Base-by-base conservation (phyloP, 2,329 filamentous ascomycete genomes). In the Curvularia lunata region DNA sequence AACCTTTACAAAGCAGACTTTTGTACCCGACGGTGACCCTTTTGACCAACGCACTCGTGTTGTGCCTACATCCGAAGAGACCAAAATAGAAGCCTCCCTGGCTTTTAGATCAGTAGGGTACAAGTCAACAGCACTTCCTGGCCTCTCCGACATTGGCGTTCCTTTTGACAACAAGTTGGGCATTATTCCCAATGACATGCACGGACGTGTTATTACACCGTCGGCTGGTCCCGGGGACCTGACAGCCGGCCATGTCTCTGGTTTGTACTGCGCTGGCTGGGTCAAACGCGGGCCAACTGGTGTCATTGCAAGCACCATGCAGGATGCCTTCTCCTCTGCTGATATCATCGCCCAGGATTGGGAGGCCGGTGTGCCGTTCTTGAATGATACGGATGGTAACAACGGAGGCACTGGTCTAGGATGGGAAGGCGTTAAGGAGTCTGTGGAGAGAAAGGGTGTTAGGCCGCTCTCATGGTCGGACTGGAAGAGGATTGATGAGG, bases 21-120 rank as follows among this genome's bases (percentile, higher is more conserved):
- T 76, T 53, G 58, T 61, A 1, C 63, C 72, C 7, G 68, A 68
- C 16, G 53, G 70, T 7, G 79, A 81, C 37, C 79, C 80, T 1
- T 82, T 85, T 10, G 75, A 83, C 46, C 67, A 83, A 72, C 57
- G 86, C 83, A 78, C 84, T 82, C 72, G 74, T 34, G 79, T 84
- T 8, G 77, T 81, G 2, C 73, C 73, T 2, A 79, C 83, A 19
- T 55, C 66, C 4, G 67, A 16, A 65, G 77, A 41, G 81, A 85
- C 8, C 78, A 81, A 82, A 4, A 66, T 96, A 5, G 82, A 86
- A 0, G 87, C 92, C 0, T 84, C 87, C 5, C 73, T 94, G 4
- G 92, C 91, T 16, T 97, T 99, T 78, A 87, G 92, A 18, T 96
- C 92, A n/a, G 93, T 99, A 42, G 95, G 95, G 6, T 99, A 99